Evolutionary conservation across 2,329 filamentous ascomycete genomes (phyloP).

Genomic region (Metarhizium guizhouense): DNA sequence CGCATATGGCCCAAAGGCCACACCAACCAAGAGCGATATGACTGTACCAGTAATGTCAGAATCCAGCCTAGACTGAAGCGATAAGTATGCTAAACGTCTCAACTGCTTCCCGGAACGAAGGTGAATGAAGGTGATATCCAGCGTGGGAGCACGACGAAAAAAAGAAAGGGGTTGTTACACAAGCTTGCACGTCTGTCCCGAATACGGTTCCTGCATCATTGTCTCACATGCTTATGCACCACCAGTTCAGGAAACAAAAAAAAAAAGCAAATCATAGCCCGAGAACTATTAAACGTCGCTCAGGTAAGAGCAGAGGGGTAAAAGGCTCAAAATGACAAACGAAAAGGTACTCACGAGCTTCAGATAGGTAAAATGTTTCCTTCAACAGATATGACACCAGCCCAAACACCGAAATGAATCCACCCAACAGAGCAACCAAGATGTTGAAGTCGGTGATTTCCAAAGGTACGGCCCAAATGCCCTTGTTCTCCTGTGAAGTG

Average conservation of each 20-base stretch:
- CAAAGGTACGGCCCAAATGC: conserved; percentile 33
- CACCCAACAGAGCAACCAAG: conserved; percentile 69
- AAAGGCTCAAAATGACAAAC: background rate
- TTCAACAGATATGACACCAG: conserved; percentile 85
- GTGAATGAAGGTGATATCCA: no score
- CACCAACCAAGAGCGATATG: conserved; percentile 71
- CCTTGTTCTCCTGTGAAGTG: background rate
- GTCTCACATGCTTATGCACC: background rate
- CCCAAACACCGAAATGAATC: conserved; percentile 84
- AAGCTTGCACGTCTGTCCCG: background rate
- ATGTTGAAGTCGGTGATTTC: conserved; percentile 74
- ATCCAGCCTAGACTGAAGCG: background rate
- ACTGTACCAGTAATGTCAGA: conserved; percentile 31
- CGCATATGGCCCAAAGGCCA: conserved; percentile 69
- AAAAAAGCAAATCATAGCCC: background rate
- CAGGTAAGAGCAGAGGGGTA: background rate
- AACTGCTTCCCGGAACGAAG: no score
- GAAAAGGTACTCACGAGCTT: conserved; percentile 59
- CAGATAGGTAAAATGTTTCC: conserved; percentile 83
- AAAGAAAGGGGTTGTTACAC: background rate
- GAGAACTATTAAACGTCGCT: background rate
- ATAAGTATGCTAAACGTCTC: no score
- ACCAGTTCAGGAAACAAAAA: background rate
- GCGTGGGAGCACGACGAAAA: background rate
- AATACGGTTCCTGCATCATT: background rate